Evolutionary conservation across 2,329 filamentous ascomycete genomes (phyloP).

Genomic region (Microsporum audouinii): DNA sequence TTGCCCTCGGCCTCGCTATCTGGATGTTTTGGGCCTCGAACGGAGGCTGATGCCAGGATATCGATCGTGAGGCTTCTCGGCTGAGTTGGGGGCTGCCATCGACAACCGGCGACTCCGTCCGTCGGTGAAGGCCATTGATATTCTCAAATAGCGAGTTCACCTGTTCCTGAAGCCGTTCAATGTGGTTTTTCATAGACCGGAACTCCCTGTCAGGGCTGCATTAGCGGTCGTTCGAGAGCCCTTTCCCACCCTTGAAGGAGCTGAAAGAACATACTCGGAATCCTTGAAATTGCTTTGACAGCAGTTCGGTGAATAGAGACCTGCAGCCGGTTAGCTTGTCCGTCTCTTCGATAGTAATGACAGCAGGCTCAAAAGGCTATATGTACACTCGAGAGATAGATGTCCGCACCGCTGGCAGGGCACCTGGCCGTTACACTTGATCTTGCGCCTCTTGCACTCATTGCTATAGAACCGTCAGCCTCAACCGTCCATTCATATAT

Average conservation of each 20-base stretch:
- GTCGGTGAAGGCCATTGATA: constrained; percentile 54
- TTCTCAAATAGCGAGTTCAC: constrained; percentile 65
- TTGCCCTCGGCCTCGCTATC: constrained; percentile 40
- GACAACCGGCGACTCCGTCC: constrained; percentile 25
- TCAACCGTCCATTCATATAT: neutral
- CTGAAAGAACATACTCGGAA: constrained; percentile 49
- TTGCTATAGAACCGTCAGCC: constrained; percentile 34
- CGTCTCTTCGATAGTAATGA: neutral
- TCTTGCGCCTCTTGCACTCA: constrained; percentile 55
- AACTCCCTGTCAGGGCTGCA: constrained; percentile 49
- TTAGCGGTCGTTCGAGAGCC: neutral
- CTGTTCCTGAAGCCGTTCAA: constrained; percentile 68
- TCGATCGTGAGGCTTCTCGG: constrained; percentile 31
- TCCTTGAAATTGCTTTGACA: constrained; percentile 75
- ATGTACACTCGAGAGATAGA: constrained; percentile 47
- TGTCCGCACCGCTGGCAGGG: constrained; percentile 56
- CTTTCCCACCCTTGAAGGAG: neutral
- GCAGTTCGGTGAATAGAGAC: constrained; percentile 55
- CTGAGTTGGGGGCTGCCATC: constrained; percentile 24
- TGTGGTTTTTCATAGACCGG: constrained; percentile 64
- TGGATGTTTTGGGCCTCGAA: constrained; percentile 1
- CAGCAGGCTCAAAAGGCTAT: neutral
- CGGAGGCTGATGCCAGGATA: constrained; percentile 16
- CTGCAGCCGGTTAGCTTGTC: constrained; percentile 17
- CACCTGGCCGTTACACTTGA: constrained; percentile 56